Evolutionary conservation across 768 basidiomycete species (phyloP).

Genomic region (Cystofilobasidium macerans): DNA sequence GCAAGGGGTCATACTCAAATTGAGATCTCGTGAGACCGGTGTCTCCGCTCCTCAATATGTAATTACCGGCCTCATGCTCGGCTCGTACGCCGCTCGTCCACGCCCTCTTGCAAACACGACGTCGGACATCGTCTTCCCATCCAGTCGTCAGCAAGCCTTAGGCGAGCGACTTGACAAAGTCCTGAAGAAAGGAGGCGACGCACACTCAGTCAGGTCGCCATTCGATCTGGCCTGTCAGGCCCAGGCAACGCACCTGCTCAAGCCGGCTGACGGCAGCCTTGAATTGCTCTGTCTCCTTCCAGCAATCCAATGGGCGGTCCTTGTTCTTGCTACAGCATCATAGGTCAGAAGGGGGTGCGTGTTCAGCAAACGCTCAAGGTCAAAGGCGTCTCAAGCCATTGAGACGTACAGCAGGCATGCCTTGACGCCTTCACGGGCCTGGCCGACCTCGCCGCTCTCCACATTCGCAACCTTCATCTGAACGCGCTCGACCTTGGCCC

Average conservation of each 20-base stretch:
- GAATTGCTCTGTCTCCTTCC: slow-evolving; percentile 38
- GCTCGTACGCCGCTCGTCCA: no score
- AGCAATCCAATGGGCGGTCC: slow-evolving; percentile 38
- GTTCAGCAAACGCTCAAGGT: no score
- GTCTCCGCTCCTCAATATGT: no score
- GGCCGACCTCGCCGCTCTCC: slow-evolving; percentile 33
- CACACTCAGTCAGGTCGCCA: background rate
- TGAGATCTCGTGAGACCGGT: no score
- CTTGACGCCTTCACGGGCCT: slow-evolving; percentile 33
- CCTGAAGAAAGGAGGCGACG: background rate
- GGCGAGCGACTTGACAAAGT: background rate
- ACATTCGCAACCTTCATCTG: slow-evolving; percentile 29
- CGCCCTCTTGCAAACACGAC: no score
- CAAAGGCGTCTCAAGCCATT: background rate
- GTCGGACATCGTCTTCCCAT: no score
- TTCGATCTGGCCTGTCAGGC: no score
- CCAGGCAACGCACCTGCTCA: slow-evolving; percentile 33
- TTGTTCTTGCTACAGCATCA: slow-evolving; percentile 34
- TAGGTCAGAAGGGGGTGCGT: no score
- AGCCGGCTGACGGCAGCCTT: slow-evolving; percentile 37
- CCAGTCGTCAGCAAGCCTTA: no score
- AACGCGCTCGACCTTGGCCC: slow-evolving; percentile 37
- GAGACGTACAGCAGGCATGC: slow-evolving; percentile 37
- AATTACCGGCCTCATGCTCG: no score
- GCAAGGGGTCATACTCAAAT: no score